A percentile compares a stretch with the other conserved stretches of the same genome.
These are phyloP conservation scores for Eruca vesicaria DNA, from an alignment of 441 rosid genomes.

Conservation along the genomic window DNA sequence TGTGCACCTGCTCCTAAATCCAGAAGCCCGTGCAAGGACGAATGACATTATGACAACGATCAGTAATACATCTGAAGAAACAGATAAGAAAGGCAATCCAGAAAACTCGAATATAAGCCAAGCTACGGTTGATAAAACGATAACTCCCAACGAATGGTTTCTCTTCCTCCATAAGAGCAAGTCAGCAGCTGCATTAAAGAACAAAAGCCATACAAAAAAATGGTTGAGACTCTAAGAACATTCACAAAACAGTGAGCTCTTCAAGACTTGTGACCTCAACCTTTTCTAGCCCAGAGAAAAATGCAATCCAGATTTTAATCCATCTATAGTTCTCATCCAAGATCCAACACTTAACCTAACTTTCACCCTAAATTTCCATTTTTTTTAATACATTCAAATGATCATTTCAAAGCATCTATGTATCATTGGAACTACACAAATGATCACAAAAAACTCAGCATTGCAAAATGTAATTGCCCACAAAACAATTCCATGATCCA, in stretches of 20 bases:
- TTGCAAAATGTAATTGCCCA: background rate
- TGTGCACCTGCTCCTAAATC: constrained; percentile 56
- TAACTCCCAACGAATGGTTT: constrained; percentile 56
- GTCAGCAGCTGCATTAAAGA: constrained; percentile 62
- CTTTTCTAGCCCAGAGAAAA: background rate
- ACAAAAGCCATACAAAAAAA: constrained; percentile 14
- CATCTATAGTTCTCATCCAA: background rate
- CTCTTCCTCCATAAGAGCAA: constrained; percentile 76
- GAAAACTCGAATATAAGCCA: constrained; percentile 84
- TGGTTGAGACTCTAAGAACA: background rate
- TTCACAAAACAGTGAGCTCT: background rate
- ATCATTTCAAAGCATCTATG: background rate
- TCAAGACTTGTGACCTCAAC: background rate
- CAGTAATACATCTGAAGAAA: constrained; percentile 78
- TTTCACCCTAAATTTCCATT: background rate
- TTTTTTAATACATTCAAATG: background rate
- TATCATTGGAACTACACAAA: background rate
- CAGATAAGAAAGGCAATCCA: constrained; percentile 73
- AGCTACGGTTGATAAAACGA: constrained; percentile 71
- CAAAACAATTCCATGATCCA: background rate
- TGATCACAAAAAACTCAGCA: background rate
- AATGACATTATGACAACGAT: constrained; percentile 55
- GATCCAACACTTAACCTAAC: constrained; percentile 16
- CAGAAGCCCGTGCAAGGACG: constrained; percentile 59
- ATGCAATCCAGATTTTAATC: background rate